Evolutionary conservation across 768 basidiomycete species (phyloP), one percentile per base, ranked within the genome.

Genomic region (Cubamyces sp.): DNA sequence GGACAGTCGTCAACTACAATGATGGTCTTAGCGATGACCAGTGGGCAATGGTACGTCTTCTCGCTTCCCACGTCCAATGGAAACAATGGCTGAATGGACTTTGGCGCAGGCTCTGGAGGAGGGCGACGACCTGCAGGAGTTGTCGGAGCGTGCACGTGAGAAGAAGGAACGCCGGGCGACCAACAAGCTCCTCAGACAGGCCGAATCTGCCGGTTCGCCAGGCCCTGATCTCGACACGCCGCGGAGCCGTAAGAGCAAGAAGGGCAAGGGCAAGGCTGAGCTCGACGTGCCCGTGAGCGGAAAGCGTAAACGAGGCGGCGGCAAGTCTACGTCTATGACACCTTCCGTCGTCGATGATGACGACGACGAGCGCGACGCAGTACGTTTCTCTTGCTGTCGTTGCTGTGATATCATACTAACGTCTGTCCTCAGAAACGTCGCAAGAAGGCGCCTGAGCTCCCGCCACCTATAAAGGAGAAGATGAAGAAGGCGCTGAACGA

Each of bases 21-120:
- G 96, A 98, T 71, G 95, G 95, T 16, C 81, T 98, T 58, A 90
- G 87, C 54, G 96, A 98, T 67, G 96, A 97, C 70, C 89, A 95
- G 67, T 97, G 94, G 90, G 86, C 93, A 34, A 82, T 91, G 82
- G 89, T 89, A 71, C 61, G 82, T 78, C 25, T 9, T 28, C 54
- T 54, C 37, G 21, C 42, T 30, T 39, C 39, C 15, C 1, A 3
- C 30, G 7, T 37, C 21, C 28, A 11, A 1, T 12, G 15, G n/a
- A 14, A 30, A 18, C n/a, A 21, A 19, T 41, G 12, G 40, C 47
- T 53, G 16, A 52, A 18, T 37, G 16, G 19, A 48, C 61, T 12
- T 59, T 39, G 42, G 12, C 55, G 14, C 60, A 88, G 87, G 90
- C 91, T 54, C 76, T 92, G 48, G 90, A 92, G 71, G 90, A 92